These are phyloP conservation scores for Gymnopilus dilepis DNA, from an alignment of 768 basidiomycete genomes.

Conservation along the genomic window DNA sequence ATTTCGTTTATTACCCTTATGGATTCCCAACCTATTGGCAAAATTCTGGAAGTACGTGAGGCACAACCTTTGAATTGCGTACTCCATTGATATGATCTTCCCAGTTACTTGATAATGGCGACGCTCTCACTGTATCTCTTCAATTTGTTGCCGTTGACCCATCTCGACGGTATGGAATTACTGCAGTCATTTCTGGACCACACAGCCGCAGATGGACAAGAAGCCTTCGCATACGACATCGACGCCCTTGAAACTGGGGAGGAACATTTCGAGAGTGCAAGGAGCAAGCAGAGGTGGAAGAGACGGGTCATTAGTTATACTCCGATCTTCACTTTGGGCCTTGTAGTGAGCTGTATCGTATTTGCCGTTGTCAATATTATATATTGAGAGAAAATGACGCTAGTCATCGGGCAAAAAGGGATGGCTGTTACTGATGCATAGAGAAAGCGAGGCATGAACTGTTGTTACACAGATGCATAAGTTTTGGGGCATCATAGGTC, in stretches of 20 bases:
- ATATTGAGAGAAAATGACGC: constrained; percentile 18
- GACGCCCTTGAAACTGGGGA: constrained; percentile 34
- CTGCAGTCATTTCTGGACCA: constrained; percentile 39
- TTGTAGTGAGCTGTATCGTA: constrained; percentile 16
- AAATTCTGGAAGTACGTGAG: constrained; percentile 66
- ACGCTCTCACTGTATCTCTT: constrained; percentile 83
- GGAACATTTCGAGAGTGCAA: constrained; percentile 7
- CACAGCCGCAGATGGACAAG: constrained; percentile 1
- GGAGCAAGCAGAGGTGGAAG: constrained; percentile 27
- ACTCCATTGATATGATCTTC: background rate
- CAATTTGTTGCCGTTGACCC: constrained; percentile 78
- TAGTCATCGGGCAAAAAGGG: constrained; percentile 6
- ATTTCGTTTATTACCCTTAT: constrained; percentile 42
- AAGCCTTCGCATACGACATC: constrained; percentile 33
- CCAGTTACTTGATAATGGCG: constrained; percentile 66
- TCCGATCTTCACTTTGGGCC: constrained; percentile 21
- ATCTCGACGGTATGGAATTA: constrained; percentile 73
- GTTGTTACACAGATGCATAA: constrained; percentile 38
- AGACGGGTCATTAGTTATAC: constrained; percentile 25
- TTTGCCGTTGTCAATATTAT: constrained; percentile 20
- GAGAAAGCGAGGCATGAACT: constrained; percentile 30
- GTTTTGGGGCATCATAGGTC: constrained; percentile 33
- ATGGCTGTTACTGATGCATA: constrained; percentile 20
- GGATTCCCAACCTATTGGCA: constrained; percentile 42
- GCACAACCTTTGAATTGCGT: background rate